Conservation (phyloP, 1,284 basidiomycete genomes). For the Sporisorium reilianum region DNA sequence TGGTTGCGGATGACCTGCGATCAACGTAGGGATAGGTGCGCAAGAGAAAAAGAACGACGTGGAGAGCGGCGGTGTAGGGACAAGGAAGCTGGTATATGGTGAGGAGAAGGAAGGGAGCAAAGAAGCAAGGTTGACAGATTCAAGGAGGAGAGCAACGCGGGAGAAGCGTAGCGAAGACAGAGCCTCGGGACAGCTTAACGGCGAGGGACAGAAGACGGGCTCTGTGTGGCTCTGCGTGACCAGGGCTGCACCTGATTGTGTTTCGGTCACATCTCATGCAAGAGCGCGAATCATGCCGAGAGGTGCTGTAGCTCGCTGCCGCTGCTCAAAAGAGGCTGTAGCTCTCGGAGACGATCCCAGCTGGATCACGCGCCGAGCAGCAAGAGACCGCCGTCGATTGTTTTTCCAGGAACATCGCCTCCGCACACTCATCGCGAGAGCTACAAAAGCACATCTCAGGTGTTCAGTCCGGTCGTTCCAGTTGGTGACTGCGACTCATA, state of each 20-base stretch:
- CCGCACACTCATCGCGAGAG: neutral
- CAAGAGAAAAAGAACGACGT: neutral
- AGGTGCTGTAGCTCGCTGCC: neutral
- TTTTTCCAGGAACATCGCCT: neutral
- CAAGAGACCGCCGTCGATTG: neutral
- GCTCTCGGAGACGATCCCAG: neutral
- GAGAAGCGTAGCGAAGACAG: neutral
- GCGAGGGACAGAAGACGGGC: neutral
- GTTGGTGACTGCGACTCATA: no score
- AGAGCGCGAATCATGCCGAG: conserved; percentile 2
- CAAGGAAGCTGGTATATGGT: conserved; percentile 3
- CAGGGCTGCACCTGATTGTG: neutral
- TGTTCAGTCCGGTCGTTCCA: no score
- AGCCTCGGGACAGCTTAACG: neutral
- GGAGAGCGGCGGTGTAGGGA: conserved; percentile 1
- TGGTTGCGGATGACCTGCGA: conserved; percentile 10
- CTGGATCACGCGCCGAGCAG: neutral
- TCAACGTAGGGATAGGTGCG: conserved; percentile 4
- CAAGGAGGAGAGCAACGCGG: neutral
- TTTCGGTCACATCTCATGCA: conserved; percentile 3
- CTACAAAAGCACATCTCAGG: neutral
- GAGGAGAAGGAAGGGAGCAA: neutral
- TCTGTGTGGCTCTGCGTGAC: neutral
- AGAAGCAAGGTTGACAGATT: neutral
- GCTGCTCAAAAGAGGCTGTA: conserved; percentile 1